phyloP scores from a whole-genome alignment of 768 basidiomycete species.

The Lentinula boryana region DNA sequence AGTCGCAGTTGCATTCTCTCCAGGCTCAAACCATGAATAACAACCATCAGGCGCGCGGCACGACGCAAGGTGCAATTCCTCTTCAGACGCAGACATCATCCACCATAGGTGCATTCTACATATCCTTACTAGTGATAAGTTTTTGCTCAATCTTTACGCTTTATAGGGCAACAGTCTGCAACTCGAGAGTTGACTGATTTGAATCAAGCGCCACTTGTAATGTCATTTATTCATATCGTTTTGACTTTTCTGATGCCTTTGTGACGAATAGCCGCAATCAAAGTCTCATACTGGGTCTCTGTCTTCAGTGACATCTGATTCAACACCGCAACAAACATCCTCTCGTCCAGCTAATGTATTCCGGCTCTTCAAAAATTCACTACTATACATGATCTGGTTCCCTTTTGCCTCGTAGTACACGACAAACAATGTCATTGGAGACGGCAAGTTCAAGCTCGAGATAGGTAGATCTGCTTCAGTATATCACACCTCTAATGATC shows the following conservation, averaged over 20 bases:
- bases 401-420: too few species aligned
- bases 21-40: not conserved
- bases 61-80: not conserved
- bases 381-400: too few species aligned
- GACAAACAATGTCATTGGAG: conserved; percentile 58
- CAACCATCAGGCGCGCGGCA: not conserved
- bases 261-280: not conserved
- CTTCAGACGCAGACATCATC: not conserved
- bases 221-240: not conserved
- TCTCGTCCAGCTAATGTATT: not conserved
- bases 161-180: not conserved
- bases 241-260: not conserved
- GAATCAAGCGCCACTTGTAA: not conserved
- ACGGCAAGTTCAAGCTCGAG: conserved; percentile 68
- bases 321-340: not conserved
- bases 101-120: not conserved
- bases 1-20: too few species aligned
- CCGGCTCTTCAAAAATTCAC: not conserved
- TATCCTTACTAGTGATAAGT: not conserved
- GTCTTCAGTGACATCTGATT: not conserved
- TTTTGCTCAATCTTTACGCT: not conserved
- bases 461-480: conserved; percentile 42
- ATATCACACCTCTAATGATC: conserved; percentile 58
- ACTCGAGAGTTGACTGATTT: not conserved
- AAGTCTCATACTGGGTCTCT: not conserved